phyloP scores from a whole-genome alignment of 495 filamentous ascomycete genomes.

The Beverwykella pulmonaria region DNA sequence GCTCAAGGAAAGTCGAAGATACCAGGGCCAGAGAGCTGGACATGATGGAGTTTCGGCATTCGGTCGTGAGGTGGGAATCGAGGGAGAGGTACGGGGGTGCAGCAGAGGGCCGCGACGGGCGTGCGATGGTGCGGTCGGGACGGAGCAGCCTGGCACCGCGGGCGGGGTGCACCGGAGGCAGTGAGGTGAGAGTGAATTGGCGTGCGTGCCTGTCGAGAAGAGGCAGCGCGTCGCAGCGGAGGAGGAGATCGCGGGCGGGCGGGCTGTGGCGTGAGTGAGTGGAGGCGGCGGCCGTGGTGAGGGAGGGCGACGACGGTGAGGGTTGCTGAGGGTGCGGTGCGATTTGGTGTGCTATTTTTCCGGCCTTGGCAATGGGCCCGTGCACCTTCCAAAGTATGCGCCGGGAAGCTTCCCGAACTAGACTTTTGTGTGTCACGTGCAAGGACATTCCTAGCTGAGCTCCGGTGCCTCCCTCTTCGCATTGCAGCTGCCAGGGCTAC shows the following conservation, averaged over 20 bases:
- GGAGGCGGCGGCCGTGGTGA: not conserved
- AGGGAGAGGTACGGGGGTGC: not conserved
- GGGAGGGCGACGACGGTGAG: conserved; percentile 6
- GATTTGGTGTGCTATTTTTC: not conserved
- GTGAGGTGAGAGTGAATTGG: conserved; percentile 9
- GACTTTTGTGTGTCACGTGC: not conserved
- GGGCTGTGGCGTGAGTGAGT: conserved; percentile 1
- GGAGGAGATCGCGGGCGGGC: conserved; percentile 14
- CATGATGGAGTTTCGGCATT: conserved; percentile 48
- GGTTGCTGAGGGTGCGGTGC: conserved; percentile 2
- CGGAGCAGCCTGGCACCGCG: conserved; percentile 15
- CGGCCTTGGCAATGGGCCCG: not conserved
- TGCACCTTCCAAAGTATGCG: not conserved
- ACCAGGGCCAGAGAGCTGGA: conserved; percentile 43
- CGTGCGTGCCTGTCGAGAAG: not conserved
- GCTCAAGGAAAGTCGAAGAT: conserved; percentile 49
- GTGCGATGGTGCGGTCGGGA: conserved; percentile 19
- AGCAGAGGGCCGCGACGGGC: not conserved
- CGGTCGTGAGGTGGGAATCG: conserved; percentile 24
- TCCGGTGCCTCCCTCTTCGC: not conserved
- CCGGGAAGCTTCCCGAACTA: not conserved
- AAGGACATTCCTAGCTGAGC: not conserved
- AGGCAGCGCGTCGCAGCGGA: conserved; percentile 11
- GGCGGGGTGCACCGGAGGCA: conserved; percentile 4
- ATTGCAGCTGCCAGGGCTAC: not conserved